Percentiles rank a stretch among this genome's conserved stretches.
These are phyloP conservation scores for Candolleomyces efflorescens DNA, from an alignment of 768 basidiomycete species.

Conservation along the genomic window DNA sequence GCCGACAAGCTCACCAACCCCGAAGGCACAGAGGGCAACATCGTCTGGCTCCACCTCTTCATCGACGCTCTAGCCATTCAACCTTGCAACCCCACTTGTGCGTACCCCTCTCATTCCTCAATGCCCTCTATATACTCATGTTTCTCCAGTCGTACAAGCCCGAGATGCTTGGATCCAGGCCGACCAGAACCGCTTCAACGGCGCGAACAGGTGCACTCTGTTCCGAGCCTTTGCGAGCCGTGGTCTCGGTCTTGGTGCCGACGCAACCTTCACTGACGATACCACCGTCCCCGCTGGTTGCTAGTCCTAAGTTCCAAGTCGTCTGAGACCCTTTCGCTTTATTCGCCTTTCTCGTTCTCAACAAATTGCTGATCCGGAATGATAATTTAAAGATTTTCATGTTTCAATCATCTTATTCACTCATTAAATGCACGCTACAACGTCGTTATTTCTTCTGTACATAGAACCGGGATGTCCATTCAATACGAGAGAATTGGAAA, in stretches of 20 bases:
- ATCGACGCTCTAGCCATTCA: conserved; percentile 19
- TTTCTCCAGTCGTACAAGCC: conserved; percentile 30
- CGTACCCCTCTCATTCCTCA: background rate
- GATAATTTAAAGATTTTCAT: no score
- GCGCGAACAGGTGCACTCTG: conserved; percentile 39
- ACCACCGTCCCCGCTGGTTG: conserved; percentile 20
- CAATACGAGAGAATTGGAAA: no score
- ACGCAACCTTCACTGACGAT: conserved; percentile 17
- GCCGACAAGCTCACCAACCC: conserved; percentile 13
- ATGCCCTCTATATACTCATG: background rate
- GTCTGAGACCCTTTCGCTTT: no score
- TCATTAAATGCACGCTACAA: no score
- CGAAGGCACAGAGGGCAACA: conserved; percentile 16
- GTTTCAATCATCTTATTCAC: no score
- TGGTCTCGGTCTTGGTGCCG: conserved; percentile 38
- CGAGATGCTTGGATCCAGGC: conserved; percentile 49
- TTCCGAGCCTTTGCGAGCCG: conserved; percentile 45
- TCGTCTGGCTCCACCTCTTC: conserved; percentile 20
- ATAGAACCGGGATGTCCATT: no score
- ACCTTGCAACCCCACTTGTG: conserved; percentile 22
- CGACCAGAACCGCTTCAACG: conserved; percentile 41
- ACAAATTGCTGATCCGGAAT: no score
- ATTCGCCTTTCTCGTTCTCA: no score
- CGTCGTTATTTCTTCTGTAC: no score
- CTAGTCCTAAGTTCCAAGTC: no score